Evolutionary conservation across 1,284 basidiomycete genomes (phyloP), one percentile per base, ranked within the genome.

Genomic region (Lentinus polychrous): DNA sequence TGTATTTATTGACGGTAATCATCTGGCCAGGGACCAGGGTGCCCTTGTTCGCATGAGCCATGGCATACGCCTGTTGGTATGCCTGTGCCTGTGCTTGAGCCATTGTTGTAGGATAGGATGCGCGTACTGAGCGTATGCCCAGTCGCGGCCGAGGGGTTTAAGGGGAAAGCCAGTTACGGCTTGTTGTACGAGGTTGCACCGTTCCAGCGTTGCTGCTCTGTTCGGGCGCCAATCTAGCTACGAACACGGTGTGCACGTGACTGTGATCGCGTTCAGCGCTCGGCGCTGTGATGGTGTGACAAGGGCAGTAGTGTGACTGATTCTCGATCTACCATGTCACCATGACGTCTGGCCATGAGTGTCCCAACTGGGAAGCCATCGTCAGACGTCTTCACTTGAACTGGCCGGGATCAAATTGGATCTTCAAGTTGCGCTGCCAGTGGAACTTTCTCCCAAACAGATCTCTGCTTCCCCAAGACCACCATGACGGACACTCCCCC

Each of bases 1-100:
- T 82, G 66, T 90, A 85, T 60, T 90, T 88, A 64, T 95, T 96
- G 43, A 99, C 91, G 17, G 83, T 74, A 57, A 99, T 92, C 46
- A 85, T 79, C 63, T 96, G 94, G 3, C 95, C 95, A 24, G 84
- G 76, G 41, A 78, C 66, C 17, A 89, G 72, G 1, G 86, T 85
- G 32, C 83, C 85, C 64, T 82, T 82, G 65, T 75, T 60, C 39
- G 52, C 41, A 10, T 4, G 27, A 39, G 53, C 42, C 36, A 57
- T 55, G 2, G 52, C 55, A 48, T 57, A 60, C n/a, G 54, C 53
- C 55, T 67, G 68, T 45, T 52, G 54, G 48, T 59, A 60, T 32
- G 60, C 63, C 62, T 65, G 63, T 51, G 62, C 63, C 52, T 69
- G 66, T 50, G 63, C 60, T 51, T 69, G 66, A 50, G 63, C 60